These are phyloP conservation scores for Cronartium quercuum DNA, from an alignment of 1,284 basidiomycete genomes.

Conservation along the genomic window DNA sequence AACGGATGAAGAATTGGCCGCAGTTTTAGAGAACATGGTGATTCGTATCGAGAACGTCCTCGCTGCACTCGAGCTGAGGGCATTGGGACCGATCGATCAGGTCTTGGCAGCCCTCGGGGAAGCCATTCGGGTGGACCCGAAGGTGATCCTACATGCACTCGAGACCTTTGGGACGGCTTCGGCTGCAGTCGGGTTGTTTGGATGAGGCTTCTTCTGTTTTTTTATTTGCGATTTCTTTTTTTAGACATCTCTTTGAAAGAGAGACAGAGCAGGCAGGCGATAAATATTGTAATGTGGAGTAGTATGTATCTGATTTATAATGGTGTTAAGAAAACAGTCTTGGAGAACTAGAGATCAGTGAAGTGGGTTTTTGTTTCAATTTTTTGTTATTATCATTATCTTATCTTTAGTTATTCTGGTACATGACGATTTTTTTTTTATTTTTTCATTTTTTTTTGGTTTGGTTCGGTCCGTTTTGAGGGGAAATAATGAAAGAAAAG, in stretches of 20 bases:
- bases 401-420: no score
- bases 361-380: no score
- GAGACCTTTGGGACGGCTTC: slow-evolving; percentile 41
- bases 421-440: no score
- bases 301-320: no score
- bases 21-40: slow-evolving; percentile 58
- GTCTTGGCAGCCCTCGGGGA: slow-evolving; percentile 50
- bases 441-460: no score
- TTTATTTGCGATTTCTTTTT: not conserved
- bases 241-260: not conserved
- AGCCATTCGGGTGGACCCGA: slow-evolving; percentile 44
- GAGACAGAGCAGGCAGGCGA: no score
- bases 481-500: no score
- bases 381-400: no score
- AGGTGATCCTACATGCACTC: slow-evolving; percentile 45
- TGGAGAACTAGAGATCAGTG: no score
- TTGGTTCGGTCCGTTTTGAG: no score
- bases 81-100: slow-evolving; percentile 47
- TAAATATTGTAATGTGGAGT: no score
- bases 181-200: slow-evolving; percentile 20
- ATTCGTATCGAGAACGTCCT: slow-evolving; percentile 74
- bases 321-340: no score
- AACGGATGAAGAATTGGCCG: slow-evolving; percentile 67
- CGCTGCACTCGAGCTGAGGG: slow-evolving; percentile 54
- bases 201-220: not conserved